Evolutionary conservation across 768 basidiomycete species (phyloP).

Genomic region (Tulasnella sp.): DNA sequence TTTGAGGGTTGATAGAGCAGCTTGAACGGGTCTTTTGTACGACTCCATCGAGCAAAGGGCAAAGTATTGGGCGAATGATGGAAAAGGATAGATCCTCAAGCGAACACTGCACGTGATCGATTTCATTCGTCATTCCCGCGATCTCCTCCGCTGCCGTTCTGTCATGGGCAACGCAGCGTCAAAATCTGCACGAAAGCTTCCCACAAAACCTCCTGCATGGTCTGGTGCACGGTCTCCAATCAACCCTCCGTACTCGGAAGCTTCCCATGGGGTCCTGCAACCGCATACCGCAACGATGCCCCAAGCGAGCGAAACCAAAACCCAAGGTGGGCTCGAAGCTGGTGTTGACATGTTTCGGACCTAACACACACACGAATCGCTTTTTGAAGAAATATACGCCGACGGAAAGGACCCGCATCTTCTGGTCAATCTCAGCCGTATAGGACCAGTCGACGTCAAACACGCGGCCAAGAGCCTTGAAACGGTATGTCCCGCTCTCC

Average conservation of each 20-base stretch:
- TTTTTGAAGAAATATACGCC: not conserved
- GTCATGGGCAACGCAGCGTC: slow-evolving; percentile 11
- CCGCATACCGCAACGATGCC: not conserved
- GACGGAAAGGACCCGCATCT: slow-evolving; percentile 14
- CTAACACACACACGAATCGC: too few relatives aligned
- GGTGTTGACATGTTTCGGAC: not conserved
- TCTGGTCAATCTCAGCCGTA: not conserved
- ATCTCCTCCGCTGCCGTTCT: not conserved
- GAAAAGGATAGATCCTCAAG: not conserved
- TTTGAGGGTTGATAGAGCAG: not conserved
- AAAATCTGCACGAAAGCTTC: slow-evolving; percentile 11
- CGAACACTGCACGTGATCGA: not conserved
- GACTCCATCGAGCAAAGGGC: not conserved
- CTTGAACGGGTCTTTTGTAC: not conserved
- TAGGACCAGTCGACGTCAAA: slow-evolving; percentile 9
- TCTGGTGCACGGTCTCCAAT: not conserved
- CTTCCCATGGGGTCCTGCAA: not conserved
- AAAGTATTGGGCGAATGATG: not conserved
- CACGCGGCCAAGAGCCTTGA: not conserved
- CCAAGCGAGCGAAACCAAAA: slow-evolving; percentile 8
- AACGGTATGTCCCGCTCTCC: not conserved
- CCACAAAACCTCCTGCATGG: slow-evolving; percentile 11
- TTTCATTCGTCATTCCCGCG: slow-evolving; percentile 8
- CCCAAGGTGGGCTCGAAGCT: not conserved
- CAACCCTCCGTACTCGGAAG: not conserved